phyloP scores from a whole-genome alignment of 2,329 filamentous ascomycete genomes.

The Aspergillus transmontanensis region DNA sequence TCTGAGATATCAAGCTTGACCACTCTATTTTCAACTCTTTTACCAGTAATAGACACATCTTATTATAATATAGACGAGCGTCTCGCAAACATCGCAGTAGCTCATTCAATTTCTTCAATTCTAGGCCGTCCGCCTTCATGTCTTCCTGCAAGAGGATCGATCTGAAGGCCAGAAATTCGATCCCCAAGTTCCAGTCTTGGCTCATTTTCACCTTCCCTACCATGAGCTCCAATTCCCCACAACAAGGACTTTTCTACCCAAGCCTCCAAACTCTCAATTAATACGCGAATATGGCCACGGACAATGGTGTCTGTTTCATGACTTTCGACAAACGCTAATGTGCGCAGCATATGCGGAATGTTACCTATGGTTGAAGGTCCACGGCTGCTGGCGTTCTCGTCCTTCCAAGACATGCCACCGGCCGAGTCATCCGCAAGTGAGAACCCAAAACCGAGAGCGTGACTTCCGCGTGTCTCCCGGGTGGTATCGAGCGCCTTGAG shows the following conservation, averaged over 20 bases:
- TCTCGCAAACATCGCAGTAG: neutral
- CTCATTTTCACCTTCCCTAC: conserved; percentile 18
- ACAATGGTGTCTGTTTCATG: conserved; percentile 43
- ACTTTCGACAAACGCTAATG: conserved; percentile 40
- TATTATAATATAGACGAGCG: neutral
- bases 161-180: conserved; percentile 40
- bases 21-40: neutral
- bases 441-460: conserved; percentile 43
- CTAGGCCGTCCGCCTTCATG: conserved; percentile 27
- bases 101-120: conserved; percentile 48
- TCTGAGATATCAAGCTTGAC: neutral
- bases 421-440: conserved; percentile 31
- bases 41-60: neutral
- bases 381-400: conserved; percentile 1
- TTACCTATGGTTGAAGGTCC: conserved; percentile 37
- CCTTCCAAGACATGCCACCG: neutral
- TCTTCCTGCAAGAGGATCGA: conserved; percentile 36
- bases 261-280: conserved; percentile 46
- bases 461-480: conserved; percentile 31
- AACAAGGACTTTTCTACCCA: conserved; percentile 47
- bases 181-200: conserved; percentile 39
- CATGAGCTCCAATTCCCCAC: conserved; percentile 38
- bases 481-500: conserved; percentile 42
- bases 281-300: conserved; percentile 41
- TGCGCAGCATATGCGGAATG: conserved; percentile 41